Base-by-base conservation (phyloP, 176 grass and related monocot species). In the Oryza rufipogon region DNA sequence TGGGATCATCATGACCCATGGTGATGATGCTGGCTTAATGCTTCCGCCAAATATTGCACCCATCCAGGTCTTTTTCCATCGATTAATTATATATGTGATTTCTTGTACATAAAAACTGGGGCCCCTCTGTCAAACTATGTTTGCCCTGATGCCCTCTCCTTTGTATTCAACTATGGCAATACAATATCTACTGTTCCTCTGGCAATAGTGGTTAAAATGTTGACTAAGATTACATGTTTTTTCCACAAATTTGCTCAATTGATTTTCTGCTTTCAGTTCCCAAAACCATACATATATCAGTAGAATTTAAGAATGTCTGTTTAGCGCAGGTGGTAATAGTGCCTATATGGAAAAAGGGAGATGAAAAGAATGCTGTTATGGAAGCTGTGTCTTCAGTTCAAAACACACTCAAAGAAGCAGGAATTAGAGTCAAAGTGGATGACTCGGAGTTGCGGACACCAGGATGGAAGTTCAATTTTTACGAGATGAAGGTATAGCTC, bases 401-500 rank as follows among this genome's bases (percentile, higher is more conserved):
- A 19, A 89, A 90, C 64, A 72, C 75, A 75, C 83, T 98, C 46
- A 93, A 94, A 77, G 87, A 86, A 88, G 93, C 86, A 73, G 93
- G 89, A 73, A 92, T 98, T 25, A 93, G 88, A 89, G 87, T 98
- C 51, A 98, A 98, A 95, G 83, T 98, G 76, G 96, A 98, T 66
- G 91, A 94, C 75, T 92, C 93, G 13, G 96, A 94, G 26, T 76
- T 92, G 77, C 83, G 86, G 23, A 92, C 91, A 61, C 96, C 96
- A 7, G 93, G 96, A 70, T 98, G 93, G 89, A 96, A 98, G 75
- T 98, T 95, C 65, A 98, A 98, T 81, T 93, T 94, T 78, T 98
- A 94, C 87, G 96, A 98, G 86, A 98, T 96, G 96, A 98, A 98
- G 88, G 96, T 95, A 95, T 56, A 30, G 38, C 44, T 86, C 78